Base-by-base conservation (phyloP, 305 asterid genomes). In the Plantago rigida region DNA sequence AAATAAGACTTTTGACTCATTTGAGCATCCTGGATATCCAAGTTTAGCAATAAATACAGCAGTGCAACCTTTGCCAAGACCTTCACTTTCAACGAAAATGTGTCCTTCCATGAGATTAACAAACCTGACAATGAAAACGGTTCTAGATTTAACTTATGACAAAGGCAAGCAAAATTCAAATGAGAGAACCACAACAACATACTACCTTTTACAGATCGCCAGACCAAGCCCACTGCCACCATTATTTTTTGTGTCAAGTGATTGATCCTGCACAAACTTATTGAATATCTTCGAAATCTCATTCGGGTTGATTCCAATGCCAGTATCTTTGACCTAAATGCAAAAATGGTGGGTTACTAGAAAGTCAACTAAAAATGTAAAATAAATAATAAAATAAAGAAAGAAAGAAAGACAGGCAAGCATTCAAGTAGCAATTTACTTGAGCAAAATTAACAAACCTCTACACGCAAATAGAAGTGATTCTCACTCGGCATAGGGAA, bases 81-180 rank as follows among this genome's bases (percentile, higher is more conserved):
- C 99, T 75, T 93, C 99, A 76, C 99, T 93, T 72, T 93, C 97
- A 34, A 93, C 71, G 89, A 94, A 80, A 76, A 93, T 87, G 48
- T 89, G 87, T 65, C 99, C 97, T 61, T 85, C 99, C 97, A 89
- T 93, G 67, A 89, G 95, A 80, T 85, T 87, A 31, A 93, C 94
- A 71, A 89, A 89, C 86, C 99, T 93, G 80, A 34, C 51, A 58
- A 47, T 17, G 62, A 47, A 60, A 72, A 73, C 26, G 51, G 19
- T 60, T 22, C 47, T 62, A 59, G 49, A 47, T 47, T 24, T 15
- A 48, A 41, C 55, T 51, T 28, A 45, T 61, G 15, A 13, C 36
- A 41, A 17, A 31, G 51, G n/a, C 4, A 14, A 48, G 15, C 50
- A 51, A n/a, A 4, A 13, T n/a, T 56, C 45, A 19, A 44, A 15